phyloP scores from a whole-genome alignment of 805 yeast genomes.

The Candida pseudofarinosa region DNA sequence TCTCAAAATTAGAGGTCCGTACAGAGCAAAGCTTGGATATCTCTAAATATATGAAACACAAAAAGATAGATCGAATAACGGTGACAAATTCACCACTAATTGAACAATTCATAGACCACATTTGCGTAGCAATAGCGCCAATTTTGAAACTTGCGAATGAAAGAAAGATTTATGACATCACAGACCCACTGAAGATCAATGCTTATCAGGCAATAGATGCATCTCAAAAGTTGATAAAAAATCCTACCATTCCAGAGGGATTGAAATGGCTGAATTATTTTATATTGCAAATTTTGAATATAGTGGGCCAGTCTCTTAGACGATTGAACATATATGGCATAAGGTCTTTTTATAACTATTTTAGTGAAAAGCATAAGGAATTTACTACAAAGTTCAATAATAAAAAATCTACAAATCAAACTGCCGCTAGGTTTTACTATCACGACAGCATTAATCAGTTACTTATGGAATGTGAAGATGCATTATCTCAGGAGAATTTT shows the following conservation, averaged over 20 bases:
- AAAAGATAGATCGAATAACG: constrained; percentile 55
- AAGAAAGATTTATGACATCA: constrained; percentile 56
- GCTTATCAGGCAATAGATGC: constrained; percentile 70
- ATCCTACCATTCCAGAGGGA: constrained; percentile 60
- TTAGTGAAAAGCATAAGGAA: constrained; percentile 53
- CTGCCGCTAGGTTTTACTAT: constrained; percentile 58
- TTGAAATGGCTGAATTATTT: constrained; percentile 69
- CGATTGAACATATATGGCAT: constrained; percentile 80
- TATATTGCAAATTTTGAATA: constrained; percentile 57
- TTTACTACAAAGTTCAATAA: constrained; percentile 53
- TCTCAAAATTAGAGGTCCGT: constrained; percentile 78
- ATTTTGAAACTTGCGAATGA: constrained; percentile 60
- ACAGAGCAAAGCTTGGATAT: constrained; percentile 84
- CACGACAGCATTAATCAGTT: constrained; percentile 45
- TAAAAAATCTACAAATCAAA: constrained; percentile 59
- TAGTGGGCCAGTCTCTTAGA: constrained; percentile 67
- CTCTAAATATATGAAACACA: constrained; percentile 68
- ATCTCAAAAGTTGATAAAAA: constrained; percentile 51
- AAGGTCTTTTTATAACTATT: constrained; percentile 66
- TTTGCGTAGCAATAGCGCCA: constrained; percentile 67
- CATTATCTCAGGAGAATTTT: constrained; percentile 33
- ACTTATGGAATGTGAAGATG: constrained; percentile 40
- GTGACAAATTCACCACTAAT: constrained; percentile 56
- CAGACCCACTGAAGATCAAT: constrained; percentile 65
- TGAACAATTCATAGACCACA: constrained; percentile 46